Evolutionary conservation across 2,329 filamentous ascomycete genomes (phyloP).

Genomic region (Graphilbum fragrans): DNA sequence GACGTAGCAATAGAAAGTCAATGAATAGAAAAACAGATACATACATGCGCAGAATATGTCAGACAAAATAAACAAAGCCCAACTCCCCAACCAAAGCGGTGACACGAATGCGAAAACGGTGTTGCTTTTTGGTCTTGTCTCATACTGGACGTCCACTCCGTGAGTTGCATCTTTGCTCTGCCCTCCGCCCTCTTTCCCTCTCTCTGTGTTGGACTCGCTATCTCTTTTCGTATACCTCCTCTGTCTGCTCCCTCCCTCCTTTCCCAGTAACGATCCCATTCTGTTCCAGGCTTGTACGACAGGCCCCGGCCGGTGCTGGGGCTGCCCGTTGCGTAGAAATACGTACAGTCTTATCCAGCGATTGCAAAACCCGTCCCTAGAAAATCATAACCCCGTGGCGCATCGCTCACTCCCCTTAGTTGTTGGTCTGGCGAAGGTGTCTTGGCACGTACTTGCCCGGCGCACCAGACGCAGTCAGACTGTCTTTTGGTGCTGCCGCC

Average conservation of each 20-base stretch:
- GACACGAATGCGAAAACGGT: not conserved
- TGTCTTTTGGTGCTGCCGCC: constrained; percentile 31
- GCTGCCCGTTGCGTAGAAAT: too few relatives aligned
- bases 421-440: constrained; percentile 15
- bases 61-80: not conserved
- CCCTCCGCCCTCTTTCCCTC: not conserved
- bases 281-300: too few relatives aligned
- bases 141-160: not conserved
- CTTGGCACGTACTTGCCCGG: constrained; percentile 49
- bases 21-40: not conserved
- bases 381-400: constrained; percentile 6
- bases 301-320: too few relatives aligned
- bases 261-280: too few relatives aligned
- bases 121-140: not conserved
- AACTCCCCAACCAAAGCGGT: not conserved
- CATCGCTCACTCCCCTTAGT: too few relatives aligned
- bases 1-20: not conserved
- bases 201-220: too few relatives aligned
- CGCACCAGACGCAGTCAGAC: constrained; percentile 38
- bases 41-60: not conserved
- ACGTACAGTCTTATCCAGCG: too few relatives aligned
- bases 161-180: not conserved
- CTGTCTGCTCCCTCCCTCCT: too few relatives aligned
- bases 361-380: too few relatives aligned
- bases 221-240: too few relatives aligned